Evolutionary conservation across 1,139 yeast species (phyloP).

Genomic region (Suhomyces bribrorum): DNA sequence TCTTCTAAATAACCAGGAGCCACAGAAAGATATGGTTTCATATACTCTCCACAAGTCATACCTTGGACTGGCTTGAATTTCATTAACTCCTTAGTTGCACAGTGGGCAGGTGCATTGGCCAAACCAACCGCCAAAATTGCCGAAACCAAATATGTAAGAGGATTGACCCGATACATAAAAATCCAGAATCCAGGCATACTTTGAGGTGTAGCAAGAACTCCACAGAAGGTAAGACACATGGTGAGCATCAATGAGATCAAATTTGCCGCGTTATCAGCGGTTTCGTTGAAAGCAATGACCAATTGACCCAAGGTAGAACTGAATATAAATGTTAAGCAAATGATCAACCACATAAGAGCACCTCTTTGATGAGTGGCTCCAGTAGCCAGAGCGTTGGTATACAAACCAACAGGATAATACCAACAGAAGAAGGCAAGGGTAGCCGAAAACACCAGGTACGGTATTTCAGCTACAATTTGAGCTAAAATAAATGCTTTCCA

Average conservation of each 20-base stretch:
- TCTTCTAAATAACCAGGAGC: conserved; percentile 38
- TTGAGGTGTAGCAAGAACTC: conserved; percentile 51
- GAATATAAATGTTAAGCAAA: conserved; percentile 33
- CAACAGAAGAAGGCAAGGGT: conserved; percentile 69
- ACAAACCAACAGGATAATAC: conserved; percentile 81
- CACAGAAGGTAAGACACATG: conserved; percentile 47
- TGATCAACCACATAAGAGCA: conserved; percentile 44
- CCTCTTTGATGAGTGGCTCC: conserved; percentile 35
- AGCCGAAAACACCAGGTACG: conserved; percentile 70
- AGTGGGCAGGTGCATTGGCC: conserved; percentile 48
- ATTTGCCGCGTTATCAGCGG: conserved; percentile 43
- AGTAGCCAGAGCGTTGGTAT: conserved; percentile 49
- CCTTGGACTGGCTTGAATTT: conserved; percentile 59
- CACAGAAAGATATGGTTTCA: conserved; percentile 33
- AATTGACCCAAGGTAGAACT: conserved; percentile 21
- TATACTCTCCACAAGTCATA: conserved; percentile 44
- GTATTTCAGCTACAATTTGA: conserved; percentile 72
- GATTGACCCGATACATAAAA: conserved; percentile 57
- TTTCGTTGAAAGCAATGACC: conserved; percentile 18
- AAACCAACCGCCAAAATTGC: conserved; percentile 45
- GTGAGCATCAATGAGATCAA: conserved; percentile 47
- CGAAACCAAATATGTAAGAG: conserved; percentile 56
- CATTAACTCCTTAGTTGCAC: conserved; percentile 52
- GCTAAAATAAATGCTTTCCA: conserved; percentile 40
- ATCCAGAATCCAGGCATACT: conserved; percentile 60